phyloP scores from a whole-genome alignment of 768 basidiomycete species.

The Hygrophorus pudorinus region DNA sequence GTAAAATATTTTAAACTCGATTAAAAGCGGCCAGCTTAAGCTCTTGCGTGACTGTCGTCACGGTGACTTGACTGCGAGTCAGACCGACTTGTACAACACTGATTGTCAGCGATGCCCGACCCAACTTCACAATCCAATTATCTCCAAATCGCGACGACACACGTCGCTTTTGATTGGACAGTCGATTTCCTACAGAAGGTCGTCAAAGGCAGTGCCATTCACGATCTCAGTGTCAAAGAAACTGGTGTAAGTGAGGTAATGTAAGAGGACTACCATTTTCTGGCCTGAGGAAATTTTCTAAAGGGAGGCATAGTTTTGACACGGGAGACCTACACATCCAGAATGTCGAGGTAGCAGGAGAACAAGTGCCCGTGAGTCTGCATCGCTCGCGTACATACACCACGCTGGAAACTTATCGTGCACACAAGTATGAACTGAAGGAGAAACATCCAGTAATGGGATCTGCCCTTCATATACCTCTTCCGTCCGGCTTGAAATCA shows the following conservation, averaged over 20 bases:
- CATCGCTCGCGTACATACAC: constrained; percentile 1
- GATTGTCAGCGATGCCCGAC: constrained; percentile 36
- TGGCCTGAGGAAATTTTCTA: neutral
- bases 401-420: neutral
- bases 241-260: constrained; percentile 48
- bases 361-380: constrained; percentile 27
- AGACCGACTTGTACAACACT: too few species aligned
- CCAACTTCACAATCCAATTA: constrained; percentile 81
- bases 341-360: constrained; percentile 39
- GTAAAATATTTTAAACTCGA: too few species aligned
- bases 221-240: constrained; percentile 46
- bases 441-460: constrained; percentile 66
- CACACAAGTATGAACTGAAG: constrained; percentile 40
- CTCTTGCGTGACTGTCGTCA: too few species aligned
- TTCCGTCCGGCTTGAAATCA: constrained; percentile 32
- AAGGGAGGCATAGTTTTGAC: constrained; percentile 47
- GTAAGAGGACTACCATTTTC: constrained; percentile 25
- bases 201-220: constrained; percentile 56
- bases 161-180: constrained; percentile 68
- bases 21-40: too few species aligned
- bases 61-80: too few species aligned
- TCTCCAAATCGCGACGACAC: constrained; percentile 48
- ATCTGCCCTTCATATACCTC: constrained; percentile 53
- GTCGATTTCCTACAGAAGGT: constrained; percentile 59
- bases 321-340: constrained; percentile 57